Evolutionary conservation across 306 rosid species (phyloP), one percentile per base, ranked within the genome.

Genomic region (Castanea mollissima): DNA sequence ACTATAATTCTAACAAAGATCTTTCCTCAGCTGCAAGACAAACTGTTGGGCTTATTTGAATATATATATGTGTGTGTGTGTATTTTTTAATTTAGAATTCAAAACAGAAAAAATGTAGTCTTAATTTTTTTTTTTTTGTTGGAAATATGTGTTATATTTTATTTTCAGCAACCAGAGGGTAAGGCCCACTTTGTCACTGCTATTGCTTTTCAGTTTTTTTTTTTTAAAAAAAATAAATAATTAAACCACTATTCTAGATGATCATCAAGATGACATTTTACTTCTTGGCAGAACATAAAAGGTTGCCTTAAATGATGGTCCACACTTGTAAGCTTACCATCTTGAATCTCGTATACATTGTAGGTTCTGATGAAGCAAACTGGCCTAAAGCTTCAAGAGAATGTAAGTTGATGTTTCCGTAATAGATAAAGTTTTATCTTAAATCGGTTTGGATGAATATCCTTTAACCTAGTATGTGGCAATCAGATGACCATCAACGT

Each of bases 351-450:
- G 29, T 76, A 41, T 0, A 76, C 79, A 78, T 68, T 80, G 71
- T 84, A 95, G 99, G 96, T 95, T 77, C 98, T 95, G 80, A 75
- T 75, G 52, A 92, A 92, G 87, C 99, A 92, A 89, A 95, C 92
- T 72, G 94, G 97, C 76, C 89, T 95, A 74, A 88, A 77, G 83
- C 91, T 95, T 60, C 92, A 85, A 74, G 92, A 85, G 56, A 89
- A 88, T 84, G 98, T 95, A 88, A 91, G 94, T 83, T 76, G 73
- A 57, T 72, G 52, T n/a, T 64, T 46, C 41, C 63, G 3, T 1
- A 49, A 12, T 49, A 49, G 54, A 49, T 49, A 49, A 49, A 49
- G 54, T 49, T 49, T 49, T 49, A 3, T 49, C 54, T 13, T 13
- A 49, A 49, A 49, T 13, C 54, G 0, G 16, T 49, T 49, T 49